Conservation (phyloP, 169 alveolate species). For the Plasmodium gonderi region DNA sequence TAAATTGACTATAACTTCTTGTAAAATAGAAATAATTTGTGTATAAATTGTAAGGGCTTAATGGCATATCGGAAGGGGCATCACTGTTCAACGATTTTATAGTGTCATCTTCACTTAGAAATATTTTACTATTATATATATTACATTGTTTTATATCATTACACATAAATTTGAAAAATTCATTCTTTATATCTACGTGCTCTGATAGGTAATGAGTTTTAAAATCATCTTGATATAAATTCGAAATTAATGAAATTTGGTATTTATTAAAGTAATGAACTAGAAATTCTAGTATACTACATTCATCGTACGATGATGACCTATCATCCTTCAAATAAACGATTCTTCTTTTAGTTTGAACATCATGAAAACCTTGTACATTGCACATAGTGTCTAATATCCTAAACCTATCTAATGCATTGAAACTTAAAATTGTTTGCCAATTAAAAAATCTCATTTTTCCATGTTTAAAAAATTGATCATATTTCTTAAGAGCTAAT, state of each 20-base stretch:
- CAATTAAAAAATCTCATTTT: conserved; percentile 16
- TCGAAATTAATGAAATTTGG: conserved; percentile 14
- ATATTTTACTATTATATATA: conserved; percentile 12
- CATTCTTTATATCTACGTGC: conserved; percentile 19
- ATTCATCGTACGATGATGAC: background rate
- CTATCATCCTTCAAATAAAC: conserved; percentile 9
- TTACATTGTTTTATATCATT: conserved; percentile 4
- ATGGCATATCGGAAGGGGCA: background rate
- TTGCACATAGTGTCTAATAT: conserved; percentile 36
- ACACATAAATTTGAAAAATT: conserved; percentile 43
- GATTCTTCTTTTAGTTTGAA: conserved; percentile 15
- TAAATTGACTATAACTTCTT: conserved; percentile 1
- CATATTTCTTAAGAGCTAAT: conserved; percentile 16
- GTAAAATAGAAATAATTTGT: conserved; percentile 11
- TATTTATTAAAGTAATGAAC: conserved; percentile 54
- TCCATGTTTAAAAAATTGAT: conserved; percentile 14
- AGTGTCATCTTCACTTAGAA: background rate
- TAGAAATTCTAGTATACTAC: conserved; percentile 44
- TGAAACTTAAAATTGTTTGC: conserved; percentile 28
- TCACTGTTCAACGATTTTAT: background rate
- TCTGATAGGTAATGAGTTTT: background rate
- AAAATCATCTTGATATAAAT: background rate
- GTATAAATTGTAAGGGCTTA: conserved; percentile 15
- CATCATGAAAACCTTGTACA: background rate
- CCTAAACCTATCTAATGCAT: conserved; percentile 34